Evolutionary conservation across 495 filamentous ascomycete genomes (phyloP).

Genomic region (Letharia columbiana): DNA sequence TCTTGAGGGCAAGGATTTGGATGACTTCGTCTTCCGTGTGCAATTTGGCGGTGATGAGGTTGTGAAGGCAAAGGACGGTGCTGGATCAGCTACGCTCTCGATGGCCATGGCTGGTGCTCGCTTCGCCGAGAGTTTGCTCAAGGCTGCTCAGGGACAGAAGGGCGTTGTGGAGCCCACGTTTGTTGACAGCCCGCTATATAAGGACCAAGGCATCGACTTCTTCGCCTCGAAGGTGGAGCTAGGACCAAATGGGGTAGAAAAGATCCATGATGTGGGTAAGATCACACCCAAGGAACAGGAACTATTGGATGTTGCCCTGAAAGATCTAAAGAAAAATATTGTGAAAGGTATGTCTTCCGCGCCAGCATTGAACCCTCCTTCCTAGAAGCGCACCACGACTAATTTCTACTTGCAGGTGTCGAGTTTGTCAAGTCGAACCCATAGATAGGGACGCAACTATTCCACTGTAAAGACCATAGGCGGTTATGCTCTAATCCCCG

Average conservation of each 20-base stretch:
- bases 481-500: background rate
- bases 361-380: background rate
- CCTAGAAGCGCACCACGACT: constrained; percentile 20
- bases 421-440: constrained; percentile 64
- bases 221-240: constrained; percentile 92
- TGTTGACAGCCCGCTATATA: constrained; percentile 93
- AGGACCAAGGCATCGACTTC: constrained; percentile 92
- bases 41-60: constrained; percentile 99
- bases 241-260: constrained; percentile 90
- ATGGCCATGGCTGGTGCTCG: constrained; percentile 99
- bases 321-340: constrained; percentile 86
- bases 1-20: constrained; percentile 63
- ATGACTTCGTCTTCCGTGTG: constrained; percentile 82
- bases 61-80: constrained; percentile 97
- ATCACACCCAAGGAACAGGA: constrained; percentile 78
- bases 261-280: constrained; percentile 77
- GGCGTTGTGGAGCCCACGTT: constrained; percentile 93
- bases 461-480: background rate
- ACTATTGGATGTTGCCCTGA: constrained; percentile 73
- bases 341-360: constrained; percentile 45
- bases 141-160: constrained; percentile 88
- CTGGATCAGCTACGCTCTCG: constrained; percentile 94
- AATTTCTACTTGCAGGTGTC: constrained; percentile 33
- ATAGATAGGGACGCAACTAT: constrained; percentile 29
- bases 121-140: constrained; percentile 90